Base-by-base conservation (phyloP, 371 early-diverging fungal species). In the Caulochytrium protostelioides region DNA sequence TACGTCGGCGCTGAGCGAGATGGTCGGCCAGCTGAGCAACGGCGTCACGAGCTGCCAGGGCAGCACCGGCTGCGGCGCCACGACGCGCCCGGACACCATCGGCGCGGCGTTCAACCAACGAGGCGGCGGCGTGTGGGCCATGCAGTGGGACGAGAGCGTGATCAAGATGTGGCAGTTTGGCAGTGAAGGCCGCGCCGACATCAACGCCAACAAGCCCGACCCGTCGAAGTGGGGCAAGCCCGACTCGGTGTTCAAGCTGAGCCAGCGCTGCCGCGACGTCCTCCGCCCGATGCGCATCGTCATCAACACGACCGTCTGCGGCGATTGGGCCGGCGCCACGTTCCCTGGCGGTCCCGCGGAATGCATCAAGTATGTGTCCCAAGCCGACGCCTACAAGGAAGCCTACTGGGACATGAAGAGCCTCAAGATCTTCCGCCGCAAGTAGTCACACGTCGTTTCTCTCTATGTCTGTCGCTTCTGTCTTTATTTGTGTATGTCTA, bases 81-180 rank as follows among this genome's bases (percentile, higher is more conserved):
- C 35, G 6, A 6, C 5, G 9, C 27, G 35, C 21, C 9, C 34
- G 0, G 18, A 34, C 21, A 8, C 46, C 0, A 33, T 22, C 43
- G 57, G 60, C 7, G 18, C 32, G 1, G 39, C 37, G 0, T 50
- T 60, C 27, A 60, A 60, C 37, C 33, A 23, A 1, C 37, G 24
- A 28, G 36, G 41, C 20, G 60, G 60, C 22, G 60, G 60, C 17
- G 50, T 60, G 1, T 60, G 46, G 32, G 60, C 49, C 10, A 54
- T 41, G 4, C 28, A 36, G 18, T 52, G 49, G 59, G 28, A 28
- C 8, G 18, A 18, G 5, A 28, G 14, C 2, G 55, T 41, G 30
- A 44, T 57, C 35, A 45, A 42, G 29, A 33, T 57, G 21, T 57
- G 52, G 50, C 43, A 39, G 29, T 60, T 54, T 35, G n/a, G n/a